These are phyloP conservation scores for Tolypocladium ovalisporum DNA, from an alignment of 2,329 filamentous ascomycete species.

Conservation along the genomic window DNA sequence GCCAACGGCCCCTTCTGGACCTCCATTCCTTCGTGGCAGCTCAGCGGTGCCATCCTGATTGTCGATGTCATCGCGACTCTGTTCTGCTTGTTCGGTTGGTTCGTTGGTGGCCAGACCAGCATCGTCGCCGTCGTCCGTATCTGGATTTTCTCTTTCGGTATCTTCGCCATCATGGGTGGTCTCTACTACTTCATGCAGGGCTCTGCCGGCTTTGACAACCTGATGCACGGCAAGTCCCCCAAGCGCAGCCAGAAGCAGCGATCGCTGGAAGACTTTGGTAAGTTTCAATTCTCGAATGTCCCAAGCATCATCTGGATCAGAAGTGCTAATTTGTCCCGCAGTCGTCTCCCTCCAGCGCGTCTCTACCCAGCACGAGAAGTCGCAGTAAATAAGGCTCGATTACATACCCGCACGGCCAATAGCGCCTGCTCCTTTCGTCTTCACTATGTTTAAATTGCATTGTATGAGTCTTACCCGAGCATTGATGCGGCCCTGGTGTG, in stretches of 20 bases:
- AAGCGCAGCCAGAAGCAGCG: slow-evolving; percentile 77
- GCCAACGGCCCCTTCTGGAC: slow-evolving; percentile 90
- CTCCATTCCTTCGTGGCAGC: slow-evolving; percentile 77
- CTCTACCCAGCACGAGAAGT: slow-evolving; percentile 87
- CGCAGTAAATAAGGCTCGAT: slow-evolving; percentile 41
- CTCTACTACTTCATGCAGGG: slow-evolving; percentile 69
- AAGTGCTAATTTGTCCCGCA: slow-evolving; percentile 26
- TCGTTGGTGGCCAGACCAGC: slow-evolving; percentile 55
- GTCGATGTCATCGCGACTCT: slow-evolving; percentile 78
- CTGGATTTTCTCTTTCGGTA: slow-evolving; percentile 84
- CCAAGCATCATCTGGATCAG: neutral
- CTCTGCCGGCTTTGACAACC: slow-evolving; percentile 73
- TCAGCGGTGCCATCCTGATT: slow-evolving; percentile 63
- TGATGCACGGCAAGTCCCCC: slow-evolving; percentile 82
- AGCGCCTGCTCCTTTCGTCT: slow-evolving; percentile 25
- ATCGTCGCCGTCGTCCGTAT: slow-evolving; percentile 80
- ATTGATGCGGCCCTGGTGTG: slow-evolving; percentile 12
- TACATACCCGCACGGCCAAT: slow-evolving; percentile 27
- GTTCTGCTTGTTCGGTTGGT: slow-evolving; percentile 80
- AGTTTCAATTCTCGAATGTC: slow-evolving; percentile 25
- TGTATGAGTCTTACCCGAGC: slow-evolving; percentile 21
- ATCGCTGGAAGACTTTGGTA: slow-evolving; percentile 81
- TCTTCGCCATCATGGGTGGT: slow-evolving; percentile 75
- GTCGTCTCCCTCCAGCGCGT: slow-evolving; percentile 85
- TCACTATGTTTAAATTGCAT: slow-evolving; percentile 28